phyloP scores from a whole-genome alignment of 768 basidiomycete genomes.

The Amanita jacksonii region DNA sequence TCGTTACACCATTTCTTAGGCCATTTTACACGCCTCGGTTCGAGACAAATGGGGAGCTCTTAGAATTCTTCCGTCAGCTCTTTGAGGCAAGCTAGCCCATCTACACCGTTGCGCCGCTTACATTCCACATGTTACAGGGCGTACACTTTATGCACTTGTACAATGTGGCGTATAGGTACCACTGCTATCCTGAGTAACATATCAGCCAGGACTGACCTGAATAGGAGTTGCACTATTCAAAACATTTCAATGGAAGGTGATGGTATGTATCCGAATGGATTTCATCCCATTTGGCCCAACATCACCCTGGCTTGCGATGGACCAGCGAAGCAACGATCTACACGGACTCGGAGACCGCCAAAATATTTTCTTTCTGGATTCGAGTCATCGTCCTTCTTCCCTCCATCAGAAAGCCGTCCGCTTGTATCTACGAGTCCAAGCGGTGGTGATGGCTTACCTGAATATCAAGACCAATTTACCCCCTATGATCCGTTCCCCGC shows the following conservation, averaged over 20 bases:
- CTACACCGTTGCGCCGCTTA: neutral
- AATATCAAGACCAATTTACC: conserved; percentile 27
- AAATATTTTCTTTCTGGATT: conserved; percentile 25
- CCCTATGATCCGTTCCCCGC: conserved; percentile 30
- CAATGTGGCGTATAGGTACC: conserved; percentile 21
- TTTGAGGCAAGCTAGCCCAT: conserved; percentile 13
- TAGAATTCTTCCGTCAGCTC: conserved; percentile 21
- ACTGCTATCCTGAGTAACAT: too few species aligned
- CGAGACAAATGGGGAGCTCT: conserved; percentile 22
- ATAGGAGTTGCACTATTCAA: conserved; percentile 20
- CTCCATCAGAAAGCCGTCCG: conserved; percentile 15
- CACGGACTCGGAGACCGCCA: conserved; percentile 15
- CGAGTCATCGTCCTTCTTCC: conserved; percentile 19
- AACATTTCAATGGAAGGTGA: conserved; percentile 23
- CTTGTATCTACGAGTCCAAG: conserved; percentile 14
- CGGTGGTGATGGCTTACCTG: neutral
- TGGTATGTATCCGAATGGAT: conserved; percentile 13
- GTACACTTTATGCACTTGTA: conserved; percentile 25
- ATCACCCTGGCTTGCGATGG: conserved; percentile 12
- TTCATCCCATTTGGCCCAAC: conserved; percentile 13
- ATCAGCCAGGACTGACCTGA: too few species aligned
- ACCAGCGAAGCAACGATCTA: conserved; percentile 5
- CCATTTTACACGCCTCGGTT: conserved; percentile 14
- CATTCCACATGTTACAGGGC: conserved; percentile 14
- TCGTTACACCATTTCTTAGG: conserved; percentile 23